Base-by-base conservation (phyloP, 208 protist species). In the Trypanosoma conorhini region DNA sequence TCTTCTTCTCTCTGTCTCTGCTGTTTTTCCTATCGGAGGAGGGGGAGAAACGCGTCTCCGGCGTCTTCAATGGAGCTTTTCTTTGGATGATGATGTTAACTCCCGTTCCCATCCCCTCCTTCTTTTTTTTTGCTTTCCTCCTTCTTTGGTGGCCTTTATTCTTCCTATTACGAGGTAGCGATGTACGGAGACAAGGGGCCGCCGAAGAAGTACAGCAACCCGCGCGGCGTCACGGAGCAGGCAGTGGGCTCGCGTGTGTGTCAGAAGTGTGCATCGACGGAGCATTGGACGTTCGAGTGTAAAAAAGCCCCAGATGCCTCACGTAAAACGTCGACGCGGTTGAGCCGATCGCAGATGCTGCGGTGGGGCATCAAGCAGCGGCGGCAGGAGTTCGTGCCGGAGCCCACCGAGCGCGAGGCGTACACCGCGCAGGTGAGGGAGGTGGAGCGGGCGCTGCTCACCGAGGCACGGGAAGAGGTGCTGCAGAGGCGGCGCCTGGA, bases 221-320 rank as follows among this genome's bases (percentile, higher is more conserved):
- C 90, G 24, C 81, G 87, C 12, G 74, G 56, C 54, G 68, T 81
- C 42, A 79, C 79, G 54, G 76, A 72, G 12, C 74, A 78, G 15
- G 75, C 63, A 8, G 55, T 1, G 12, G 59, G 2, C 10, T 58
- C 19, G 63, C 76, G 60, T 54, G 54, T 64, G 15, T 96, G 91
- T 55, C 91, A 96, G 72, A 74, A 81, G 44, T 96, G 91, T 74
- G 55, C 61, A 3, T 86, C 83, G 33, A 82, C 60, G 13, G 69
- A 67, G 38, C 91, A 96, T 74, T 96, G 91, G 88, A 90, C 91
- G 7, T 96, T 80, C 61, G 88, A 94, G 70, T 96, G 91, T 62
- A 72, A 72, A 40, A 38, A 65, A 4, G 35, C 31, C 0, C 59
- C 38, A 21, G 56, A 70, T 21, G 55, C 38, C 56, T 9, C 46